Evolutionary conservation across 495 filamentous ascomycete species (phyloP).

Genomic region (Neurospora sp.): DNA sequence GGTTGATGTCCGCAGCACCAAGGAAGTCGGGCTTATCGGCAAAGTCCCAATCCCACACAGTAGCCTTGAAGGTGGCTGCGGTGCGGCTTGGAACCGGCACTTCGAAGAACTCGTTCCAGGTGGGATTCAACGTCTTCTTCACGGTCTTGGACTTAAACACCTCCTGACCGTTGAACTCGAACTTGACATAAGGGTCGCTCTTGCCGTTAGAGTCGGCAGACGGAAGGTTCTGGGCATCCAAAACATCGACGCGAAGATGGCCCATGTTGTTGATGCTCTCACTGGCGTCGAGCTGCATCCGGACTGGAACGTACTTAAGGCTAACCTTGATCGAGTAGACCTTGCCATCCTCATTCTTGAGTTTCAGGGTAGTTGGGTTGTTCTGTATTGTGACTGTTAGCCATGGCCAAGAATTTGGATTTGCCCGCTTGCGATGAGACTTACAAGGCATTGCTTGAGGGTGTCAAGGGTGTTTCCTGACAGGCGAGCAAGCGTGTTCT

Average conservation of each 20-base stretch:
- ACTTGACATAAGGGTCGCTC: slow-evolving; percentile 95
- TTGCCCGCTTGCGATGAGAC: slow-evolving; percentile 12
- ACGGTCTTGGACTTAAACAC: slow-evolving; percentile 87
- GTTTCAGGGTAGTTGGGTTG: slow-evolving; percentile 69
- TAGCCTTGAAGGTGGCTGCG: slow-evolving; percentile 72
- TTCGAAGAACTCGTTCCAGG: slow-evolving; percentile 95
- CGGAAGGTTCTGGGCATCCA: slow-evolving; percentile 80
- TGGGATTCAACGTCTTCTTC: slow-evolving; percentile 91
- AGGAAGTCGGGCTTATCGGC: slow-evolving; percentile 84
- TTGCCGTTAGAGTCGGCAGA: slow-evolving; percentile 90
- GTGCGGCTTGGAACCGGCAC: slow-evolving; percentile 70
- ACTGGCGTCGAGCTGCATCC: slow-evolving; percentile 85
- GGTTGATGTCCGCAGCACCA: slow-evolving; percentile 65
- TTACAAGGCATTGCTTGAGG: slow-evolving; percentile 73
- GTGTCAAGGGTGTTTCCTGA: slow-evolving; percentile 78
- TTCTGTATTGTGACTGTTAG: slow-evolving; percentile 43
- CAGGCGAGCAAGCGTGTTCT: slow-evolving; percentile 69
- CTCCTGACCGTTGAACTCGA: slow-evolving; percentile 74
- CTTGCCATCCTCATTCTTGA: slow-evolving; percentile 66
- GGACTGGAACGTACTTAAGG: slow-evolving; percentile 85
- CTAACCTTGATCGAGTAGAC: slow-evolving; percentile 77
- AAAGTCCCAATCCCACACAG: slow-evolving; percentile 92
- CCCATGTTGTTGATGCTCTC: slow-evolving; percentile 99
- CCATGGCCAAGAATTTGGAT: neutral
- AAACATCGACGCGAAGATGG: slow-evolving; percentile 77